Evolutionary conservation across 768 basidiomycete genomes (phyloP).

Genomic region (Trametes cinnabarina): DNA sequence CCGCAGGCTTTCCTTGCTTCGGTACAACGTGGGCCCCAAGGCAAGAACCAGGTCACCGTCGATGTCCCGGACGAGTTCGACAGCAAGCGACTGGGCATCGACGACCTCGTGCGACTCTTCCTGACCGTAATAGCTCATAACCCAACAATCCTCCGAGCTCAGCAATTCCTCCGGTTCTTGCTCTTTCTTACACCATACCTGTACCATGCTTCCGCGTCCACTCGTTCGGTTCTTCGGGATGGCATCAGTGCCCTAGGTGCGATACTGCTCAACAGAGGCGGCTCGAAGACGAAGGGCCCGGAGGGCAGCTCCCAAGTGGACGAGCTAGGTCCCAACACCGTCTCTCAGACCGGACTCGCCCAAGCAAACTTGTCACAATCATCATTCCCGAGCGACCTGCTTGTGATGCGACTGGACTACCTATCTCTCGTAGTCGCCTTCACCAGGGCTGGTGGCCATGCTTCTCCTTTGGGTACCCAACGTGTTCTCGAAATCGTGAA

Average conservation of each 20-base stretch:
- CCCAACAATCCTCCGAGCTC: slow-evolving; percentile 60
- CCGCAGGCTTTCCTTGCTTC: slow-evolving; percentile 67
- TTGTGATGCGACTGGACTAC: slow-evolving; percentile 64
- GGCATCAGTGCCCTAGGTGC: slow-evolving; percentile 67
- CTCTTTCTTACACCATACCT: slow-evolving; percentile 55
- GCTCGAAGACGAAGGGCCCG: slow-evolving; percentile 42
- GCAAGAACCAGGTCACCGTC: slow-evolving; percentile 38
- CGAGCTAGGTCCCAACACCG: slow-evolving; percentile 9
- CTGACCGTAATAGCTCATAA: slow-evolving; percentile 81
- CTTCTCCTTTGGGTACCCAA: slow-evolving; percentile 38
- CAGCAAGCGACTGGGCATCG: slow-evolving; percentile 52
- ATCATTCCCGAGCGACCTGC: slow-evolving; percentile 51
- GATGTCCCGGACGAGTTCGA: slow-evolving; percentile 56
- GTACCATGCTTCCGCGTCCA: slow-evolving; percentile 51
- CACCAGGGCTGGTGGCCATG: slow-evolving; percentile 47
- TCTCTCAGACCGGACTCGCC: slow-evolving; percentile 26
- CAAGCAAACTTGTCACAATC: slow-evolving; percentile 40
- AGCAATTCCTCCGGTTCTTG: slow-evolving; percentile 65
- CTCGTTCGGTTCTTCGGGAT: slow-evolving; percentile 57
- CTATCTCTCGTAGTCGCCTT: slow-evolving; percentile 52
- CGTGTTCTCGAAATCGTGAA: slow-evolving; percentile 56
- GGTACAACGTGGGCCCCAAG: slow-evolving; percentile 38
- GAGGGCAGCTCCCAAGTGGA: slow-evolving; percentile 15
- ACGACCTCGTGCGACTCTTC: slow-evolving; percentile 68
- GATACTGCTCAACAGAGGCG: slow-evolving; percentile 47